Base-by-base conservation (phyloP, 768 basidiomycete species). In the Pisolithus orientalis region DNA sequence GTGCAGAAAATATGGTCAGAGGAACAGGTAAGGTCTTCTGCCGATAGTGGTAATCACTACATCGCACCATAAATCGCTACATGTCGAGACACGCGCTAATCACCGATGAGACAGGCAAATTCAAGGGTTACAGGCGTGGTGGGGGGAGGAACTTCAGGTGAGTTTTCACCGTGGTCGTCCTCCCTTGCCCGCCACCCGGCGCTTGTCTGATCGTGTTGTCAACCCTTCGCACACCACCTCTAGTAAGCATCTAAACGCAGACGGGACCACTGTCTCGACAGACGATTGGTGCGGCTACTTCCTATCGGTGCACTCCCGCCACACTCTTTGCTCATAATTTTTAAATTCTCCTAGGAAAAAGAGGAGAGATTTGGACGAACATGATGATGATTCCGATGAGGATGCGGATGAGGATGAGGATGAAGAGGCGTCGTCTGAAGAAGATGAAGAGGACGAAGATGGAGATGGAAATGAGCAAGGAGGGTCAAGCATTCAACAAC, bases 91-190 rank as follows among this genome's bases (percentile, higher is more conserved):
- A 34, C 11, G 34, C 5, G 31, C 31, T 47, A 21, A 47, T 11
- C 13, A 17, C 34, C 21, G n/a, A 37, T 32, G 46, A 6, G 24
- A 6, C 59, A 83, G 89, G 90, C 55, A 90, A 86, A 70, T 90
- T 80, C 73, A 93, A 93, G 78, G 76, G 11, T n/a, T 14, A 82
- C 58, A 88, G 85, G 64, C 88, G 92, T 48, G 92, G 92, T 59
- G 92, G 92, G 37, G 92, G 92, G 48, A 80, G 92, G 55, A 84
- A 74, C 65, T 94, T 94, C 69, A 89, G 89, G 82, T 86, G 62
- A 47, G 65, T 50, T 11, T 29, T 39, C 49, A 45, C 29, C 44
- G n/a, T 28, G 44, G 40, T 39, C 16, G 51, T 49, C 27, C 48
- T 27, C 17, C 49, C 45, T 31, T 49, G 24, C 44, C 53, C 14